Conservation (phyloP, 2,329 filamentous ascomycete genomes). For the Colletotrichum sp. region DNA sequence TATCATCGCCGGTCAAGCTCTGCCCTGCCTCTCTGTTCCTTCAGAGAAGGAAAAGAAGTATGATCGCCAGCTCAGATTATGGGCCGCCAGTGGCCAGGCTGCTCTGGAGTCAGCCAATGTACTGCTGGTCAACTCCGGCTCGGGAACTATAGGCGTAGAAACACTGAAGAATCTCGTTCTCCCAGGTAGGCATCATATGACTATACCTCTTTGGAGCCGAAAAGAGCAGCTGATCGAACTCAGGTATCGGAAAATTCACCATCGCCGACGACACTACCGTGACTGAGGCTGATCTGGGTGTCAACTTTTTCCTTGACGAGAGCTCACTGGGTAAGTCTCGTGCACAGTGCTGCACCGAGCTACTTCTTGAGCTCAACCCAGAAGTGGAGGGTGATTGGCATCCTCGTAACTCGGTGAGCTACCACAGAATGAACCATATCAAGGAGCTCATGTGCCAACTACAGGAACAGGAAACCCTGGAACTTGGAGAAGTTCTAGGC, state of each 20-base stretch:
- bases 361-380: conserved; percentile 88
- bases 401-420: conserved; percentile 50
- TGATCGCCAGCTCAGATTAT: conserved; percentile 92
- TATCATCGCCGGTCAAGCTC: conserved; percentile 48
- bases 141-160: conserved; percentile 89
- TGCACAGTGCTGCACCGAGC: conserved; percentile 76
- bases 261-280: conserved; percentile 84
- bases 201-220: background rate
- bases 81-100: conserved; percentile 90
- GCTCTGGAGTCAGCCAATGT: conserved; percentile 91
- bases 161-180: conserved; percentile 97
- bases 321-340: conserved; percentile 76
- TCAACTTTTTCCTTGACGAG: conserved; percentile 96
- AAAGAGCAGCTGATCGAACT: conserved; percentile 24
- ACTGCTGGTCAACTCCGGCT: conserved; percentile 85
- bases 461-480: conserved; percentile 29
- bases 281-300: conserved; percentile 82
- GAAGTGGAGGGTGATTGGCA: conserved; percentile 83
- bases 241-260: conserved; percentile 87
- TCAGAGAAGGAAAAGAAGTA: conserved; percentile 78
- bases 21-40: conserved; percentile 55
- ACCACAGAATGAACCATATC: conserved; percentile 23
- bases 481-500: conserved; percentile 47
- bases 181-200: conserved; percentile 61
- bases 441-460: background rate